Conservation (phyloP, 169 alveolate species). For the Plasmodium ovale region DNA sequence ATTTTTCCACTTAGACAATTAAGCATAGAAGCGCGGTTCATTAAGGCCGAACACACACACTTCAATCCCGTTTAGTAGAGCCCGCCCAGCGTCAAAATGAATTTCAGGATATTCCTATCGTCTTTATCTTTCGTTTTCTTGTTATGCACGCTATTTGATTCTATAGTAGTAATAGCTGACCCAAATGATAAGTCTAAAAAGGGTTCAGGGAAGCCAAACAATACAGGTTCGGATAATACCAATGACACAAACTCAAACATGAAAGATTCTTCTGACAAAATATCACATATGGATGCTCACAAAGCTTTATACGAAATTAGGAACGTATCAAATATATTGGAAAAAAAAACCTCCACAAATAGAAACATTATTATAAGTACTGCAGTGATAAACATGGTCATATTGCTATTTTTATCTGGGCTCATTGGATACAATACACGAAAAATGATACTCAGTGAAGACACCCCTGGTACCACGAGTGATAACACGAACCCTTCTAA, state of each 20-base stretch:
- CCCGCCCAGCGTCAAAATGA: constrained; percentile 26
- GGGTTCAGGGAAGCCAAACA: not conserved
- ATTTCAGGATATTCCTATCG: constrained; percentile 1
- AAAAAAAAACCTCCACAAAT: constrained; percentile 22
- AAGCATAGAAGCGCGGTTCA: no score
- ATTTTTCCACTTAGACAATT: no score
- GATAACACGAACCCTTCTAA: no score
- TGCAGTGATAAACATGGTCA: constrained; percentile 12
- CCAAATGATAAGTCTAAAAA: constrained; percentile 25
- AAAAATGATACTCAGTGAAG: not conserved
- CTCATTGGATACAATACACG: constrained; percentile 23
- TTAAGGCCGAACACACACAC: no score
- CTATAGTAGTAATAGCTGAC: not conserved
- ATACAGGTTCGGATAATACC: not conserved
- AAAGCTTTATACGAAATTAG: constrained; percentile 31
- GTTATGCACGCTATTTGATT: not conserved
- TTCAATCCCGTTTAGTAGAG: not conserved
- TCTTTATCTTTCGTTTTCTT: constrained; percentile 20
- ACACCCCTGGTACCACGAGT: not conserved
- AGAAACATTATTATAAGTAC: constrained; percentile 22
- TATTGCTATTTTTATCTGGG: constrained; percentile 22
- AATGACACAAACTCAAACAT: not conserved
- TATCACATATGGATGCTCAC: constrained; percentile 6
- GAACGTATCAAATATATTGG: not conserved
- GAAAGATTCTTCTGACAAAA: constrained; percentile 18